Evolutionary conservation across 2,329 filamentous ascomycete genomes (phyloP), one percentile per base, ranked within the genome.

Genomic region (Aureobasidium sp.): DNA sequence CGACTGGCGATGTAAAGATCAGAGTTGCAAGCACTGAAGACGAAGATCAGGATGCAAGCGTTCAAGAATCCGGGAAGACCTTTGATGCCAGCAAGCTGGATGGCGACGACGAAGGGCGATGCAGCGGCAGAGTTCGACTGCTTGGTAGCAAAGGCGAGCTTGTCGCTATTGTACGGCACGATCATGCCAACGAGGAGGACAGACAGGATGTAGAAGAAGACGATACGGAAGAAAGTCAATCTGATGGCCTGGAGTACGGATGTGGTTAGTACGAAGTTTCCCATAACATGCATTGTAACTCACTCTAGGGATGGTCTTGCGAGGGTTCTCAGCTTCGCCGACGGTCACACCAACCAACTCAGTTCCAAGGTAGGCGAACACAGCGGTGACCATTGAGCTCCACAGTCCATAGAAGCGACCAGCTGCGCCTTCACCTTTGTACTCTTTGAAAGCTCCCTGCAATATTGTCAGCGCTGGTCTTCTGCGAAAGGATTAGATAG

Each of bases 261-360:
- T 17, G 6, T 53, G 34, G 8, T 55, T 7, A 55, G 25, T 39
- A 37, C 2, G 8, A 11, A 27, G 11, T 8, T n/a, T 27, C 12
- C 5, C 12, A 52, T 5, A 15, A 8, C 3, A 15, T n/a, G 20
- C 15, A 29, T 25, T 5, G 25, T 1, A 29, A 29, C 39, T 41
- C 22, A 52, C 49, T 55, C 55, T 47, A 12, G 89, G 89, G 64
- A 93, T 86, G 17, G 86, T 89, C 73, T 84, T 84, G 71, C 88
- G 85, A 0, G 89, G 89, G 75, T 91, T 91, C 76, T 91, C 87
- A 0, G 88, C 88, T 74, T 91, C 88, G 59, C 87, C 88, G 37
- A 90, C 87, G 0, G 88, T 91, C 15, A 91, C 87, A 76, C 88
- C 88, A 56, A 91, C 86, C 47, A 91, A 78, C 70, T 91, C 88